Evolutionary conservation across 2,329 filamentous ascomycete species (phyloP).

Genomic region (Talaromyces sp.): DNA sequence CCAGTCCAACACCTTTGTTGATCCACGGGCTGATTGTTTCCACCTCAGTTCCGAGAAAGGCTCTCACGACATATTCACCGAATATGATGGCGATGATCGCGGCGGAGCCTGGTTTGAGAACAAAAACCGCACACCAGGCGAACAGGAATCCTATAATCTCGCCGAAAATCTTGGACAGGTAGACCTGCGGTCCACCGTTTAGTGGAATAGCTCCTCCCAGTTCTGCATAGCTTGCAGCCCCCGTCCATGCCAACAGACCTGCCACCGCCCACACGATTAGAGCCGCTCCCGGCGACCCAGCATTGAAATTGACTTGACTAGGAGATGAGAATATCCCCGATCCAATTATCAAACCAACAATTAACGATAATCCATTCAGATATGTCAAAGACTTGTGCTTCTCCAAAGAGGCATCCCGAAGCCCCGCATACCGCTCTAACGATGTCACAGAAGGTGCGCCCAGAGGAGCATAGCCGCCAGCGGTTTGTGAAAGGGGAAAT

Average conservation of each 20-base stretch:
- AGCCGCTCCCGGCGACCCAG: conserved; percentile 83
- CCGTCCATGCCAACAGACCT: conserved; percentile 92
- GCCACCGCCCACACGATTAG: conserved; percentile 89
- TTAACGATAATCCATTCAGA: conserved; percentile 83
- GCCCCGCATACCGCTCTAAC: conserved; percentile 51
- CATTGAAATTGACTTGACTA: conserved; percentile 84
- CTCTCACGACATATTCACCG: conserved; percentile 91
- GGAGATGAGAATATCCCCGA: conserved; percentile 95
- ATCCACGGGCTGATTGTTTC: conserved; percentile 78
- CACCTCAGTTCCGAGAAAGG: conserved; percentile 78
- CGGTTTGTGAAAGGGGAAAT: conserved; percentile 79
- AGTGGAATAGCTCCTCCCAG: conserved; percentile 91
- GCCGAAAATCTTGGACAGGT: conserved; percentile 92
- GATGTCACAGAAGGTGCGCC: conserved; percentile 63
- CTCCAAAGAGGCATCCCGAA: conserved; percentile 77
- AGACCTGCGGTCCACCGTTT: conserved; percentile 90
- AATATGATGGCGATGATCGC: conserved; percentile 98
- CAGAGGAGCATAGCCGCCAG: conserved; percentile 77
- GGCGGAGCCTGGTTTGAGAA: conserved; percentile 86
- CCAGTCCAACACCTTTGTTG: conserved; percentile 78
- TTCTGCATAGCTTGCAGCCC: conserved; percentile 90
- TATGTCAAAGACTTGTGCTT: conserved; percentile 95
- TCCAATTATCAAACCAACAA: conserved; percentile 90
- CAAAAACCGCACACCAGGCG: conserved; percentile 90
- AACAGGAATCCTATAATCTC: conserved; percentile 91